phyloP scores from a whole-genome alignment of 192 early-diverging fungal species.

The Entomortierella beljakovae region DNA sequence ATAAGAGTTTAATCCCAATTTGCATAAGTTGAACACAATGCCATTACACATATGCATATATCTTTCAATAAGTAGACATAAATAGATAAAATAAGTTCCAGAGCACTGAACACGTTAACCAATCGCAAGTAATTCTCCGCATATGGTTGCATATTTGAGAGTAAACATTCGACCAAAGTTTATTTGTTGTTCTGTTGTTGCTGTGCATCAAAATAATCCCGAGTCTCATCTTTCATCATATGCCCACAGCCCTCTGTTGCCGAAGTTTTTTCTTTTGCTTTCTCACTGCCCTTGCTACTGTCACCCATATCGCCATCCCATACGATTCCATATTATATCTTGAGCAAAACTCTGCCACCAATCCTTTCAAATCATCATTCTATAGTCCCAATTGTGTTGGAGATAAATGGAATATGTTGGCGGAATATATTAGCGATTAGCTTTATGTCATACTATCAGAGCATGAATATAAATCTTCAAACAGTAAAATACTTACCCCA shows the following conservation, averaged over 20 bases:
- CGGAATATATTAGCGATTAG: background rate
- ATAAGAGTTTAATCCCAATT: too few relatives aligned
- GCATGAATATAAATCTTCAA: background rate
- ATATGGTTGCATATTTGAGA: too few relatives aligned
- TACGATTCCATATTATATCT: constrained; percentile 31
- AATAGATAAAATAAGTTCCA: too few relatives aligned
- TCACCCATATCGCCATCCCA: constrained; percentile 42
- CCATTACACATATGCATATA: too few relatives aligned
- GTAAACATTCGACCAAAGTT: too few relatives aligned
- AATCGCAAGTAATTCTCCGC: too few relatives aligned
- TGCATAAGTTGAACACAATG: too few relatives aligned
- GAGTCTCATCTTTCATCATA: too few relatives aligned
- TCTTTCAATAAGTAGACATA: too few relatives aligned
- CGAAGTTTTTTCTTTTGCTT: constrained; percentile 15
- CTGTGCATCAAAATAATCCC: too few relatives aligned
- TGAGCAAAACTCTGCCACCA: constrained; percentile 34
- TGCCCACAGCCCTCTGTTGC: constrained; percentile 1
- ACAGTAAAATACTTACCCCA: background rate
- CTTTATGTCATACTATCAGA: background rate
- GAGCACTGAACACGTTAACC: too few relatives aligned
- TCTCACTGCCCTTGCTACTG: constrained; percentile 25
- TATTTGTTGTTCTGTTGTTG: too few relatives aligned
- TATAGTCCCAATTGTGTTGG: background rate
- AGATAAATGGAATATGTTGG: background rate
- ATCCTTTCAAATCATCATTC: constrained; percentile 17